Evolutionary conservation across 345 rosid genomes (phyloP).

Genomic region (Laguncularia racemosa): DNA sequence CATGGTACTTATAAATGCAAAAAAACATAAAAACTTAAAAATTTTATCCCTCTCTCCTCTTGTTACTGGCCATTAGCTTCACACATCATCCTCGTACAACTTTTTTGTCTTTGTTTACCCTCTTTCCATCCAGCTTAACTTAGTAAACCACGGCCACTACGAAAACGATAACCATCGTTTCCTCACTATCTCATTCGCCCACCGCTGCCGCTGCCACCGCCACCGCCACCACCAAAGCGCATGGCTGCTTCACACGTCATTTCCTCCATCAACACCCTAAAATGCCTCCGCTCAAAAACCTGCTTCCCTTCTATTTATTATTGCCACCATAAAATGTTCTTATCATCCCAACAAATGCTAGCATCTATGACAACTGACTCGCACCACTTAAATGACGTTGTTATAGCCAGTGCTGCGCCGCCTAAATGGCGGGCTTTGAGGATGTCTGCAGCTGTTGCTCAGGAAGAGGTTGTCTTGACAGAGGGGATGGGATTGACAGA

Average conservation of each 20-base stretch:
- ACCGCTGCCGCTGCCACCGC: background rate
- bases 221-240: constrained; percentile 4
- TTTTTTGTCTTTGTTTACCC: background rate
- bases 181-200: background rate
- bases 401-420: constrained; percentile 2
- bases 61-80: constrained; percentile 24
- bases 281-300: constrained; percentile 27
- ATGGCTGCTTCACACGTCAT: constrained; percentile 34
- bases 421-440: constrained; percentile 29
- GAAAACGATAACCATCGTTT: too few relatives aligned
- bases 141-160: constrained; percentile 16
- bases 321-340: background rate
- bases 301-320: constrained; percentile 1
- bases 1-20: too few relatives aligned
- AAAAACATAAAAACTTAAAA: too few relatives aligned
- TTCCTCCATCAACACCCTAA: constrained; percentile 29
- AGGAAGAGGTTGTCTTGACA: constrained; percentile 30
- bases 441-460: constrained; percentile 38
- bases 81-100: constrained; percentile 24
- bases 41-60: constrained; percentile 3
- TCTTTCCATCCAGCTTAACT: constrained; percentile 1
- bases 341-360: background rate
- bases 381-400: constrained; percentile 5
- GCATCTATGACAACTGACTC: background rate
- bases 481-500: constrained; percentile 20